phyloP scores from a whole-genome alignment of 176 grass and related monocot species.

The Lolium perenne region DNA sequence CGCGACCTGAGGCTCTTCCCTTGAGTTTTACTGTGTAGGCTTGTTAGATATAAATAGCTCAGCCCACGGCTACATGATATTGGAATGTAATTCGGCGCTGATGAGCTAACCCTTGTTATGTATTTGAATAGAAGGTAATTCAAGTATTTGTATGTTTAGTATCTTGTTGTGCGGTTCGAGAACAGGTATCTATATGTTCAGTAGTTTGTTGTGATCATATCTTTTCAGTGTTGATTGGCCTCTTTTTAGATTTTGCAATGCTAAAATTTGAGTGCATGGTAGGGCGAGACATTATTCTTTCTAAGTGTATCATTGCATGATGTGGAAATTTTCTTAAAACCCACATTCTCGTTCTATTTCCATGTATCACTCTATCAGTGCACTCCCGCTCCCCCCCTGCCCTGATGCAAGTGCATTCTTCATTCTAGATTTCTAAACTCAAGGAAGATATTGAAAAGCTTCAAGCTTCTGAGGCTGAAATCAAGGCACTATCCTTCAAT shows the following conservation, averaged over 20 bases:
- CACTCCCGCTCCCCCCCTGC: no score
- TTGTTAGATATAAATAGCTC: constrained; percentile 8
- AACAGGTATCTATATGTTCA: background rate
- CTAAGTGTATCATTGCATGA: constrained; percentile 19
- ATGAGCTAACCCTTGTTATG: background rate
- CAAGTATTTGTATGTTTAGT: background rate
- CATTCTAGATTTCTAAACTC: constrained; percentile 73
- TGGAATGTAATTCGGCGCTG: background rate
- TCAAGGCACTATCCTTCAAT: constrained; percentile 92
- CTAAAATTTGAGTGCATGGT: background rate
- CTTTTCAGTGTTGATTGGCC: background rate
- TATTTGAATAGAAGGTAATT: background rate
- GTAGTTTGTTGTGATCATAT: background rate
- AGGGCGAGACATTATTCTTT: background rate
- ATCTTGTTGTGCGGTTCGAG: background rate
- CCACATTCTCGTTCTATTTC: constrained; percentile 15
- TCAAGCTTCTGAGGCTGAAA: constrained; percentile 88
- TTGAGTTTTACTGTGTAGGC: background rate
- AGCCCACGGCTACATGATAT: background rate
- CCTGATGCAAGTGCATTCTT: constrained; percentile 17
- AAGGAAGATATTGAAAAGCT: constrained; percentile 87
- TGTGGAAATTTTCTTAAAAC: background rate
- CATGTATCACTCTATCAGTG: no score
- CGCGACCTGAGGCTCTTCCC: background rate
- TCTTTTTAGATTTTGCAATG: background rate